Conservation (phyloP, 345 rosid species). For the thale cress (Arabidopsis thaliana) region DNA sequence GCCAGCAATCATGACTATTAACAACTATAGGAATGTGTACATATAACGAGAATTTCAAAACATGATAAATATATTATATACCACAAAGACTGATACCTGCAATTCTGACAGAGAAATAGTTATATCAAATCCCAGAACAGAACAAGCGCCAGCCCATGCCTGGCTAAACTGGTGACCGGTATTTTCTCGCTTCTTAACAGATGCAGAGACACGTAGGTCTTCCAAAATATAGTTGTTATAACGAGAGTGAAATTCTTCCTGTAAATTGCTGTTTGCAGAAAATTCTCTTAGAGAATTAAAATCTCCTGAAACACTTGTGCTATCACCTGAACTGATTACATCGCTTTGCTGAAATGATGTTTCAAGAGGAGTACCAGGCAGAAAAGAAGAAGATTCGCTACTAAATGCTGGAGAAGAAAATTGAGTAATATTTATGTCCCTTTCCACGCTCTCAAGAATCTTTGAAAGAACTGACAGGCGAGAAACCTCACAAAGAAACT, state of each 20-base stretch:
- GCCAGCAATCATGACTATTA: slow-evolving; percentile 36
- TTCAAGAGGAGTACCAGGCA: slow-evolving; percentile 48
- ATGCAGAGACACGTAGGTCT: slow-evolving; percentile 59
- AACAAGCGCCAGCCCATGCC: slow-evolving; percentile 76
- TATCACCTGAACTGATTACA: slow-evolving; percentile 48
- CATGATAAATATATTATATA: slow-evolving; percentile 3
- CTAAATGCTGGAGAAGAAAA: slow-evolving; percentile 57
- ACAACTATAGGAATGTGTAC: slow-evolving; percentile 32
- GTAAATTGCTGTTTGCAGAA: slow-evolving; percentile 36
- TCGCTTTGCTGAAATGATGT: slow-evolving; percentile 45
- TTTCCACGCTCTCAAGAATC: slow-evolving; percentile 54
- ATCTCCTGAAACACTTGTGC: slow-evolving; percentile 50
- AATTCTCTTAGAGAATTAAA: slow-evolving; percentile 38
- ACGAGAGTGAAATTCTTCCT: slow-evolving; percentile 44
- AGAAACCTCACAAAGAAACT: slow-evolving; percentile 63
- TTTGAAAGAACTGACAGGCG: slow-evolving; percentile 69
- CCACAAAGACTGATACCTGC: slow-evolving; percentile 53
- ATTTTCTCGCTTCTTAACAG: slow-evolving; percentile 54
- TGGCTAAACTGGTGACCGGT: slow-evolving; percentile 45
- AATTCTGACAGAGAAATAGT: slow-evolving; percentile 73
- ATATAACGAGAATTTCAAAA: neutral
- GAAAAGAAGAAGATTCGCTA: slow-evolving; percentile 49
- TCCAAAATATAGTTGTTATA: slow-evolving; percentile 66
- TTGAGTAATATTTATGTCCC: slow-evolving; percentile 59
- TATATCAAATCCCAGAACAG: slow-evolving; percentile 71